These are phyloP conservation scores for Sphagnurus paluster DNA, from an alignment of 1,284 basidiomycete genomes.

Conservation along the genomic window DNA sequence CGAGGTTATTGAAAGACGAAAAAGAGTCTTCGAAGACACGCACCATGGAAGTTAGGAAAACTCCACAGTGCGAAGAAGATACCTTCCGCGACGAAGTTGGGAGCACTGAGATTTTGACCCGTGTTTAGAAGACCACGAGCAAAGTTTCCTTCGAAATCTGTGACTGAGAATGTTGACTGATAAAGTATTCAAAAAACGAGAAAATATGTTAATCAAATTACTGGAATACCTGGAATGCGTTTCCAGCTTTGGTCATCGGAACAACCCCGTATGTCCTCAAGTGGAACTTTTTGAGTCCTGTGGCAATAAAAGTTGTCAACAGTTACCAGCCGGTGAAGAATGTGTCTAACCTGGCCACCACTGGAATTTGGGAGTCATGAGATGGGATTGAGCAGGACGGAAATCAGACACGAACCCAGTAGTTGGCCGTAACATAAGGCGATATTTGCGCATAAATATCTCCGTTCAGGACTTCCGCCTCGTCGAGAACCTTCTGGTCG, in stretches of 20 bases:
- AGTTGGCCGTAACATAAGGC: conserved; percentile 37
- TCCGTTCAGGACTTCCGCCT: conserved; percentile 31
- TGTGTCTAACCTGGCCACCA: conserved; percentile 33
- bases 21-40: conserved; percentile 1
- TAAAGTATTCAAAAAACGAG: background rate
- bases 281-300: conserved; percentile 35
- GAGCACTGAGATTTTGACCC: conserved; percentile 30
- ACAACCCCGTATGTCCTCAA: conserved; percentile 33
- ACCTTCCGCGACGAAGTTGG: conserved; percentile 32
- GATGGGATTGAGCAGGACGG: background rate
- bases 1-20: background rate
- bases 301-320: no score
- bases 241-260: conserved; percentile 25
- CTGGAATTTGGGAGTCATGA: conserved; percentile 16
- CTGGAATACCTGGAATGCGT: conserved; percentile 32
- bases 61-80: conserved; percentile 32
- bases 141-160: conserved; percentile 27
- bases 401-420: conserved; percentile 28
- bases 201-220: background rate
- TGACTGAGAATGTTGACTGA: conserved; percentile 36
- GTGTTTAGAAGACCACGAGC: conserved; percentile 28
- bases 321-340: no score
- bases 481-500: conserved; percentile 30
- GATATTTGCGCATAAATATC: conserved; percentile 32
- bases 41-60: conserved; percentile 35